phyloP scores from a whole-genome alignment of 1,139 yeast species.

The Kodamaea plutei region DNA sequence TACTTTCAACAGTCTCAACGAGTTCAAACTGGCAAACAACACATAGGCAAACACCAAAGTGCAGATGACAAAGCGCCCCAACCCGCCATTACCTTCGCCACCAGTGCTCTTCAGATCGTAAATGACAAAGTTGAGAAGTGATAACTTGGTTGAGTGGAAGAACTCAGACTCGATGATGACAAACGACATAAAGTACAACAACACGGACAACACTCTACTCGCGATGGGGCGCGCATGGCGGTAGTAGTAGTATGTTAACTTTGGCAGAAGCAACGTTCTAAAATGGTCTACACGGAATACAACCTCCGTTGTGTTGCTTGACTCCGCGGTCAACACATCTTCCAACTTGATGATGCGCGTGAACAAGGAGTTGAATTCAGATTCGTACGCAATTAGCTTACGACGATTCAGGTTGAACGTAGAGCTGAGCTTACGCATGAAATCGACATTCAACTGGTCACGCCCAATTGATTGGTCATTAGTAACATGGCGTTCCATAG shows the following conservation, averaged over 20 bases:
- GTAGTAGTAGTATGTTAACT: conserved; percentile 34
- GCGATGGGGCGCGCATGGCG: conserved; percentile 43
- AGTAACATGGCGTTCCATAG: conserved; percentile 32
- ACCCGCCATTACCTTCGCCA: conserved; percentile 14
- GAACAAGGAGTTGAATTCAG: conserved; percentile 38
- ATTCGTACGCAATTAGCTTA: conserved; percentile 38
- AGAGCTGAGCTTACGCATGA: conserved; percentile 34
- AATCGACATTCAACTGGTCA: conserved; percentile 33
- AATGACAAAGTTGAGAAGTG: conserved; percentile 53
- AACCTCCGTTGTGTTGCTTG: conserved; percentile 18
- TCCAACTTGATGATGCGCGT: conserved; percentile 35
- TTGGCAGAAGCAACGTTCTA: conserved; percentile 21
- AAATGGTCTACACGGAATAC: conserved; percentile 23
- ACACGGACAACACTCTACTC: conserved; percentile 38
- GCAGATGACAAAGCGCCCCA: conserved; percentile 34
- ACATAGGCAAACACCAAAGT: conserved; percentile 55
- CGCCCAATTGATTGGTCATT: conserved; percentile 22
- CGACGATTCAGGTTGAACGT: conserved; percentile 36
- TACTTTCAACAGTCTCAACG: conserved; percentile 63
- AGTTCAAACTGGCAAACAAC: conserved; percentile 61
- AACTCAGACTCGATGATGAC: conserved; percentile 68
- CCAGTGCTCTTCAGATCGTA: conserved; percentile 18
- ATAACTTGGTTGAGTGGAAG: conserved; percentile 63
- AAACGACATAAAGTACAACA: conserved; percentile 40
- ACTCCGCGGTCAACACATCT: conserved; percentile 35